phyloP scores from a whole-genome alignment of 768 basidiomycete genomes.

The Gloeopeniophorella convolvens region DNA sequence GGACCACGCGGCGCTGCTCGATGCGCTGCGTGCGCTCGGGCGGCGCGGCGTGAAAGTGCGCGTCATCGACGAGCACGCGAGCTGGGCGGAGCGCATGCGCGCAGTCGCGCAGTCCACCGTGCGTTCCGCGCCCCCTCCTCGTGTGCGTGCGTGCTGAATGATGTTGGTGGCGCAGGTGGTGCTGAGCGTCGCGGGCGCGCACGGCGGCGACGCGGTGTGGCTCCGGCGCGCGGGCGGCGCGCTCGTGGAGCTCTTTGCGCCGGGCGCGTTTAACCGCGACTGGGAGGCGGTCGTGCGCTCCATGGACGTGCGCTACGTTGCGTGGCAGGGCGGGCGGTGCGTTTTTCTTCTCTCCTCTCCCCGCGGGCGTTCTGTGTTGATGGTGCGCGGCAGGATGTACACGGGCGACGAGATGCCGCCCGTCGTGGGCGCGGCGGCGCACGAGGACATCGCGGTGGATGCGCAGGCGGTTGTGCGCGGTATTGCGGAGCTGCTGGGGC shows the following conservation, averaged over 20 bases:
- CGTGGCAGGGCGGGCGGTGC: conserved; percentile 15
- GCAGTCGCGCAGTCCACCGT: conserved; percentile 19
- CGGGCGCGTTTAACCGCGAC: conserved; percentile 7
- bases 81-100: conserved; percentile 17
- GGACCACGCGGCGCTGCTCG: conserved; percentile 57
- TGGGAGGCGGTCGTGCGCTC: conserved; percentile 16
- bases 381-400: conserved; percentile 7
- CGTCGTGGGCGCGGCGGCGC: background rate
- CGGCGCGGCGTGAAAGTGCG: conserved; percentile 6
- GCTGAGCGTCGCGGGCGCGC: conserved; percentile 13
- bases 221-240: conserved; percentile 11
- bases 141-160: background rate
- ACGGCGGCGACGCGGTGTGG: conserved; percentile 16
- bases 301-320: conserved; percentile 18
- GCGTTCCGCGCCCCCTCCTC: background rate
- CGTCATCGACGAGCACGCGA: conserved; percentile 12
- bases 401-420: conserved; percentile 5
- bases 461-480: conserved; percentile 11
- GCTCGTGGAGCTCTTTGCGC: conserved; percentile 20
- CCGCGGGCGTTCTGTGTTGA: background rate
- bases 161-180: conserved; percentile 3
- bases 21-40: conserved; percentile 47
- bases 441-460: conserved; percentile 12
- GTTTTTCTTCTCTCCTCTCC: background rate
- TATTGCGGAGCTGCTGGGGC: conserved; percentile 11